Evolutionary conservation across 2,329 filamentous ascomycete genomes (phyloP), one percentile per base, ranked within the genome.

Genomic region (Epichloe uncinata): DNA sequence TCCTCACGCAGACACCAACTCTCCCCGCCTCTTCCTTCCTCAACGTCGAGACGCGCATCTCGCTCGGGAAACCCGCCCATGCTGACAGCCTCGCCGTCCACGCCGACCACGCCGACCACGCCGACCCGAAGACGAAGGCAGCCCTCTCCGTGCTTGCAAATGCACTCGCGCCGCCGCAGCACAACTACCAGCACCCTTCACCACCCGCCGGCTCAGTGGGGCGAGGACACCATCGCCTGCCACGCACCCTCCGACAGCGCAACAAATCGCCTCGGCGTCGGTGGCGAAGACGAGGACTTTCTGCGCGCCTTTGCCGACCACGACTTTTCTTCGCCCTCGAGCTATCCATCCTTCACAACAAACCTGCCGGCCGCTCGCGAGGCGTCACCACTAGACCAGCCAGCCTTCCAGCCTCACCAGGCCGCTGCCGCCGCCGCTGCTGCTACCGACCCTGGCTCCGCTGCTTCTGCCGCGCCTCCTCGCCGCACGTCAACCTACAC

Each of bases 271-370:
- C 16, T 33, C 34, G 9, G 34, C 43, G 11, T 43, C 9, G n/a
- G 33, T 8, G 16, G 7, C 46, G 30, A 33, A n/a, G 59, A 64
- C 22, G 57, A 63, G 38, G 50, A 54, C 15, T 58, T 57, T 36
- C 53, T 67, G 18, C 48, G 48, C 40, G 55, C 52, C n/a, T 49
- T 68, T 26, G 52, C 56, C 40, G 58, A 61, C 38, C 52, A 52
- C 47, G 58, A 65, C 13, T 65, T 66, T 48, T 67, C 65, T 9
- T 68, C 66, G 2, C 66, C 66, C 20, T 67, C 66, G 18, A 59
- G 54, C 13, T 68, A 67, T 46, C 63, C 64, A n/a, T n/a, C n/a
- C n/a, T n/a, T n/a, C n/a, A n/a, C n/a, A 13, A 22, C 53, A 30
- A 48, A 43, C 33, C 26, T 42, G 6, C 30, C 30, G 30, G 30